Percentiles rank a stretch among this genome's conserved stretches.
These are phyloP conservation scores for Chrysanthemum lavandulifolium DNA, from an alignment of 129 eudicot genomes.

Conservation along the genomic window DNA sequence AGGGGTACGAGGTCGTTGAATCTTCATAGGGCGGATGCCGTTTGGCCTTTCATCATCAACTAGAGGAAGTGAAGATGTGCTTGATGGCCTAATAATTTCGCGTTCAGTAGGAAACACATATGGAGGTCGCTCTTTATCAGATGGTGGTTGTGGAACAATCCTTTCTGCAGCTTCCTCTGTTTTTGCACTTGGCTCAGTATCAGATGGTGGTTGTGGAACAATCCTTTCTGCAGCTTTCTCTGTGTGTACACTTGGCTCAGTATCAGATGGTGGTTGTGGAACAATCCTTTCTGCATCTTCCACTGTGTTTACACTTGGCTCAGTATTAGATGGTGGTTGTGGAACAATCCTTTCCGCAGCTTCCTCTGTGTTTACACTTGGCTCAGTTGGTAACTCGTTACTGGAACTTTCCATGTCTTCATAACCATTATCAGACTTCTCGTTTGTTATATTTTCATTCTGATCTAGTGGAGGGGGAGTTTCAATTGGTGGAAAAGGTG, in stretches of 20 bases:
- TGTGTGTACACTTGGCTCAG: background rate
- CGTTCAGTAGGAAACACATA: slow-evolving; percentile 36
- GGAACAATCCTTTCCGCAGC: slow-evolving; percentile 16
- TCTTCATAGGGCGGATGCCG: slow-evolving; percentile 52
- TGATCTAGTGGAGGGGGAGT: slow-evolving; percentile 1
- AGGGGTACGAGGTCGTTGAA: slow-evolving; percentile 74
- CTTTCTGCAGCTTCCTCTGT: slow-evolving; percentile 21
- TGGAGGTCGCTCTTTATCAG: slow-evolving; percentile 32
- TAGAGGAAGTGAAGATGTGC: slow-evolving; percentile 24
- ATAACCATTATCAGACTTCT: slow-evolving; percentile 20
- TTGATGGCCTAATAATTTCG: slow-evolving; percentile 35
- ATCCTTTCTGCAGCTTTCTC: slow-evolving; percentile 19
- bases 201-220: slow-evolving; percentile 24
- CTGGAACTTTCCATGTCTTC: slow-evolving; percentile 11
- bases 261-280: too few relatives aligned
- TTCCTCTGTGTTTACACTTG: slow-evolving; percentile 3
- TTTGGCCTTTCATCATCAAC: slow-evolving; percentile 44
- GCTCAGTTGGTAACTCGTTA: too few relatives aligned
- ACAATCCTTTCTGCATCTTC: slow-evolving; percentile 1
- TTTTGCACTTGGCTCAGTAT: background rate
- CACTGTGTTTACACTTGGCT: slow-evolving; percentile 27
- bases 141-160: slow-evolving; percentile 21
- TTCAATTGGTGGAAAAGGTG: slow-evolving; percentile 26
- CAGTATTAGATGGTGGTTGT: slow-evolving; percentile 27
- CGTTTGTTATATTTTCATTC: slow-evolving; percentile 15